These are phyloP conservation scores for Aureobasidium vineae DNA, from an alignment of 2,329 filamentous ascomycete genomes.

Conservation along the genomic window DNA sequence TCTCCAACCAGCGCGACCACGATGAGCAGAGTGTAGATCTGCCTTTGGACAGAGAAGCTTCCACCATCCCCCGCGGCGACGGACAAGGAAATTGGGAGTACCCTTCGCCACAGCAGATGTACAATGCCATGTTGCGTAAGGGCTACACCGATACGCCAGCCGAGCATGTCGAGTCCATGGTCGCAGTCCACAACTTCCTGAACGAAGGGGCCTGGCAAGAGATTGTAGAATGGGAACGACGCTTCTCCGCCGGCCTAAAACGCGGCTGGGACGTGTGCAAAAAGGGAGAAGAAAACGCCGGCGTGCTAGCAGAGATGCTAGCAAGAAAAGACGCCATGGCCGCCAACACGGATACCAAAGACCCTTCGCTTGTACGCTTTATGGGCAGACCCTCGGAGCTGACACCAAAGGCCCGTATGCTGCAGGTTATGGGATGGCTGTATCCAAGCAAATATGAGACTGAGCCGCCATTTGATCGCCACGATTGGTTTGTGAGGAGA, in stretches of 20 bases:
- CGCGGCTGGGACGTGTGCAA: slow-evolving; percentile 38
- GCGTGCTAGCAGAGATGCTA: slow-evolving; percentile 32
- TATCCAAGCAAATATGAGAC: slow-evolving; percentile 77
- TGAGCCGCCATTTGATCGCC: slow-evolving; percentile 88
- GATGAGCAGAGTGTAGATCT: slow-evolving; percentile 70
- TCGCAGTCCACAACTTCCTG: slow-evolving; percentile 94
- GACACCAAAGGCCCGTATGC: slow-evolving; percentile 85
- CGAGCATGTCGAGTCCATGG: slow-evolving; percentile 94
- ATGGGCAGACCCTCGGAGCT: slow-evolving; percentile 84
- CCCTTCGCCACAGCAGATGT: slow-evolving; percentile 98
- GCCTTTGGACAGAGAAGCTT: slow-evolving; percentile 76
- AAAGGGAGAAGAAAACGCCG: slow-evolving; percentile 39
- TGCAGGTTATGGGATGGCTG: slow-evolving; percentile 73
- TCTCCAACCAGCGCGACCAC: slow-evolving; percentile 73
- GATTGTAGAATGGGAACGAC: slow-evolving; percentile 88
- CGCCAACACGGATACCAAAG: slow-evolving; percentile 40
- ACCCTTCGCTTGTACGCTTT: slow-evolving; percentile 79
- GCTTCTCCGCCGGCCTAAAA: slow-evolving; percentile 74
- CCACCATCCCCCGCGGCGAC: slow-evolving; percentile 86
- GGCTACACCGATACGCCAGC: slow-evolving; percentile 92
- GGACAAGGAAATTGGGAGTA: slow-evolving; percentile 87
- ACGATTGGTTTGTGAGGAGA: slow-evolving; percentile 93
- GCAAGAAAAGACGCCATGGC: slow-evolving; percentile 30
- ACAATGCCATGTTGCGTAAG: slow-evolving; percentile 94
- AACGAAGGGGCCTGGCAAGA: slow-evolving; percentile 98